These are phyloP conservation scores for Lactarius sp. DNA, from an alignment of 768 basidiomycete genomes.

Conservation along the genomic window DNA sequence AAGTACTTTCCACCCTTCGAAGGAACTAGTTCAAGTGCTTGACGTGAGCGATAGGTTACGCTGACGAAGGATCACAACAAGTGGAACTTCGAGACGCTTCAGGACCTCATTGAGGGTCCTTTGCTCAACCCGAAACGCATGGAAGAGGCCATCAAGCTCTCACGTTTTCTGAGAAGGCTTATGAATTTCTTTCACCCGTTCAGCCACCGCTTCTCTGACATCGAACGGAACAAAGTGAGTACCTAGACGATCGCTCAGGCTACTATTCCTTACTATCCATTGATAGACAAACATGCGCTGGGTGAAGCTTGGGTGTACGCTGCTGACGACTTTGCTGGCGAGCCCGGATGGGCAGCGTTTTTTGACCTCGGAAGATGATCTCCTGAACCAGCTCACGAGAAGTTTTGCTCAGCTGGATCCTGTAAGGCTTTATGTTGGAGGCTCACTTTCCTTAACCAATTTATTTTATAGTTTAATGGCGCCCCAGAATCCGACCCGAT, in stretches of 20 bases:
- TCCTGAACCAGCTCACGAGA: constrained; percentile 76
- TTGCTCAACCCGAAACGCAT: constrained; percentile 85
- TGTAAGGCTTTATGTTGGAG: constrained; percentile 41
- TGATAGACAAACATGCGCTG: constrained; percentile 71
- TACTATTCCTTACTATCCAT: background rate
- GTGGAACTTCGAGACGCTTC: constrained; percentile 88
- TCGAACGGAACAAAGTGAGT: constrained; percentile 60
- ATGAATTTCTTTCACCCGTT: constrained; percentile 93
- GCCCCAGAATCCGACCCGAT: constrained; percentile 70
- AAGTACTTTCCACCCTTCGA: constrained; percentile 41
- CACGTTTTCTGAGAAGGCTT: constrained; percentile 84
- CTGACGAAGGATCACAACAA: constrained; percentile 82
- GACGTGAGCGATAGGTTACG: constrained; percentile 55
- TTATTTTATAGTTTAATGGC: constrained; percentile 54
- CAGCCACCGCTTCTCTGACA: constrained; percentile 79
- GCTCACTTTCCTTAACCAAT: background rate
- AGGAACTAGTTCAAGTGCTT: background rate
- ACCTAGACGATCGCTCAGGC: background rate
- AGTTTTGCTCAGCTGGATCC: constrained; percentile 92
- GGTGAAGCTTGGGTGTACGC: constrained; percentile 78
- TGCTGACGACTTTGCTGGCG: constrained; percentile 78
- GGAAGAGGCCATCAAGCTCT: constrained; percentile 90
- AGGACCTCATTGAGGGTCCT: constrained; percentile 89
- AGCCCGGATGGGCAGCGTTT: constrained; percentile 82
- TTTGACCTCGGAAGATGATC: constrained; percentile 74